Evolutionary conservation across 2,329 filamentous ascomycete genomes (phyloP).

Genomic region (Fusarium sterilihyphosum): DNA sequence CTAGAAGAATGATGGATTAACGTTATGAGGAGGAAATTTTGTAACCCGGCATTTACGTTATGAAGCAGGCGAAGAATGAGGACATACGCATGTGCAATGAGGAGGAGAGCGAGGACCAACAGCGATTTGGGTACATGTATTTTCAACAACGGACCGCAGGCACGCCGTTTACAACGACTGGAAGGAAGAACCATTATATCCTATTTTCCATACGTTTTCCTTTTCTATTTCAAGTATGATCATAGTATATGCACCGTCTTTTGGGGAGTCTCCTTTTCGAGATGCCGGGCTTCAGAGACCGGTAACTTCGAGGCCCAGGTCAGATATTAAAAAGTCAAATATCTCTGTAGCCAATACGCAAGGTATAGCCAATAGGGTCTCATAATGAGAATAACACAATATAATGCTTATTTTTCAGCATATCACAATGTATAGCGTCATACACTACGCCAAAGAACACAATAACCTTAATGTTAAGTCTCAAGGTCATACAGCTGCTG

Average conservation of each 20-base stretch:
- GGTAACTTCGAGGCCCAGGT: constrained; percentile 7
- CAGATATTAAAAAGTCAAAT: neutral
- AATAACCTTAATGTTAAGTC: neutral
- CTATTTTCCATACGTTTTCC: constrained; percentile 3
- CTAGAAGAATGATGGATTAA: constrained; percentile 1
- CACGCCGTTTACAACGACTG: constrained; percentile 21
- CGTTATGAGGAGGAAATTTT: neutral
- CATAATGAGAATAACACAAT: neutral
- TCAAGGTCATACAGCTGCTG: neutral
- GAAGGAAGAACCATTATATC: neutral
- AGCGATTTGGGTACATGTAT: constrained; percentile 1
- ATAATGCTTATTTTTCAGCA: neutral
- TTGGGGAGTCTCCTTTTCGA: neutral
- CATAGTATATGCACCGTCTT: constrained; percentile 3
- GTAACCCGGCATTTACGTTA: neutral
- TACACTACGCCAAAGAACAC: neutral
- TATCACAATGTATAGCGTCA: neutral
- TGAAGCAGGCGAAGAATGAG: neutral
- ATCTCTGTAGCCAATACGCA: neutral
- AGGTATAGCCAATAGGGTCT: neutral
- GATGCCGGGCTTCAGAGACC: constrained; percentile 25
- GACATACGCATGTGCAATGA: neutral
- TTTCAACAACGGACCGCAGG: constrained; percentile 27
- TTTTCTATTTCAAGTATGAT: neutral
- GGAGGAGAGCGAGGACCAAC: neutral